phyloP scores from a whole-genome alignment of 83 land plant genomes.

The Picea mariana region DNA sequence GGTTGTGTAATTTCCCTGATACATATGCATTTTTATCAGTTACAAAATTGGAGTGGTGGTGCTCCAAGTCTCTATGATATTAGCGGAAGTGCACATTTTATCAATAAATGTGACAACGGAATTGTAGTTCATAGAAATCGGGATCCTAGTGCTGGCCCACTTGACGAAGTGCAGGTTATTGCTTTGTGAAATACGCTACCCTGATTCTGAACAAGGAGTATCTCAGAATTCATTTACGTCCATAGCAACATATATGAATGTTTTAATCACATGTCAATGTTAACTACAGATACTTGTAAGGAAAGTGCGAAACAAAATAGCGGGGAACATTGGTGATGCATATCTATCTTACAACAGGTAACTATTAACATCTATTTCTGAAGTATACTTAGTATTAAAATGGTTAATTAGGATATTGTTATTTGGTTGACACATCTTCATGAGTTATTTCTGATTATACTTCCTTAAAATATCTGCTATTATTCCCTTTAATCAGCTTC shows the following conservation, averaged over 20 bases:
- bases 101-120: conserved; percentile 99
- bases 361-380: no score
- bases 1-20: background rate
- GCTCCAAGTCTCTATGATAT: conserved; percentile 94
- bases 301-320: conserved; percentile 87
- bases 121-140: conserved; percentile 96
- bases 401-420: no score
- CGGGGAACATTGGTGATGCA: conserved; percentile 79
- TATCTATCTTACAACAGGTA: conserved; percentile 71
- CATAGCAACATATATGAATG: background rate
- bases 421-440: no score
- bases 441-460: no score
- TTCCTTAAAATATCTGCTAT: no score
- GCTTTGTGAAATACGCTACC: background rate
- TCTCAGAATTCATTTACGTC: background rate
- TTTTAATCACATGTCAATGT: background rate
- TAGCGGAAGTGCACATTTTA: conserved; percentile 99
- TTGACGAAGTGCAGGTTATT: conserved; percentile 80
- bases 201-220: background rate
- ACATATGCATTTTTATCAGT: conserved; percentile 27
- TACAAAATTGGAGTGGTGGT: conserved; percentile 80
- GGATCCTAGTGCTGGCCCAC: conserved; percentile 57
- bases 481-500: no score
- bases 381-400: no score
- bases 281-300: conserved; percentile 70